phyloP scores from a whole-genome alignment of 2,329 filamentous ascomycete species.

The Emydomyces testavorans region DNA sequence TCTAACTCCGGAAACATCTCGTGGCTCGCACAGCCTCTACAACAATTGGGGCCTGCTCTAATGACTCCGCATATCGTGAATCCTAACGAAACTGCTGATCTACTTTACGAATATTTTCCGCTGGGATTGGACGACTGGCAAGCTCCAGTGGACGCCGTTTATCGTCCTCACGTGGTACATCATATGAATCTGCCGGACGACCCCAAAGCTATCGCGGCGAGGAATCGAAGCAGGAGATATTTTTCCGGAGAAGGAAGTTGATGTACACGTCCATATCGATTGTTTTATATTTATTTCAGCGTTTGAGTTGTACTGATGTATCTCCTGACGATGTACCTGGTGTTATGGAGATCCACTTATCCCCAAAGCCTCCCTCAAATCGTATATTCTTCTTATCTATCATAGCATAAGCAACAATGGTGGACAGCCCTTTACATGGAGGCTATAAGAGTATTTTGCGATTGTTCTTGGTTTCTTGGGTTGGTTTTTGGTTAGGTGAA shows the following conservation, averaged over 20 bases:
- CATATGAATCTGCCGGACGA: slow-evolving; percentile 62
- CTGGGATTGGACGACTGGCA: slow-evolving; percentile 84
- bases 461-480: not conserved
- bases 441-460: not conserved
- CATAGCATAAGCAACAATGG: slow-evolving; percentile 4
- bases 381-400: not conserved
- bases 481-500: not conserved
- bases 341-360: not conserved
- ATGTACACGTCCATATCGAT: not conserved
- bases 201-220: slow-evolving; percentile 55
- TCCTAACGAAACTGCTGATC: slow-evolving; percentile 54
- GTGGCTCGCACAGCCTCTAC: slow-evolving; percentile 23
- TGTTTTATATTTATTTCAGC: not conserved
- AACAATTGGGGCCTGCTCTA: slow-evolving; percentile 20
- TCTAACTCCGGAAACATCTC: slow-evolving; percentile 23
- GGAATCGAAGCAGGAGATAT: slow-evolving; percentile 58
- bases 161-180: slow-evolving; percentile 85
- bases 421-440: slow-evolving; percentile 2
- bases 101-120: slow-evolving; percentile 91
- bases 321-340: too few species aligned
- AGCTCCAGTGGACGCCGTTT: slow-evolving; percentile 80
- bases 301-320: too few species aligned
- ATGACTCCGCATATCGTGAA: slow-evolving; percentile 46
- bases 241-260: slow-evolving; percentile 41
- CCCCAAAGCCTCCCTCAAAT: not conserved